A percentile compares a stretch with the other conserved stretches of the same genome.
These are phyloP conservation scores for Lomentospora prolificans DNA, from an alignment of 2,329 filamentous ascomycete genomes.

Conservation along the genomic window DNA sequence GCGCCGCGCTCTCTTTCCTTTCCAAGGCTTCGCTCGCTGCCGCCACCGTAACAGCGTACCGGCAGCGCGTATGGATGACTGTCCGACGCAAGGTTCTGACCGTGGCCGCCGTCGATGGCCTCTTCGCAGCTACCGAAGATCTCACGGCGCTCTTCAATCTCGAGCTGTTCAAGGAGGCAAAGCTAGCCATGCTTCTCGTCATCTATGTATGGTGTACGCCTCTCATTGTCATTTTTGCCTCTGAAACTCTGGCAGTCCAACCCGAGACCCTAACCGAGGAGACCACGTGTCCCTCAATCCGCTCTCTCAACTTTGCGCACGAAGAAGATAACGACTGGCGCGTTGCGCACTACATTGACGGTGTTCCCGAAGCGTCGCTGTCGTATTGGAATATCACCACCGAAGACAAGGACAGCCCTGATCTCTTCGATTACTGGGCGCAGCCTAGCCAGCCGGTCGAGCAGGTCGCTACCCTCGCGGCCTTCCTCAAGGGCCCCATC, in stretches of 20 bases:
- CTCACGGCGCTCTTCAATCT: constrained; percentile 19
- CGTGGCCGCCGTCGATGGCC: constrained; percentile 16
- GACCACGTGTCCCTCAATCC: constrained; percentile 19
- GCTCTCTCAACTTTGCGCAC: constrained; percentile 22
- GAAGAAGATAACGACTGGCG: constrained; percentile 26
- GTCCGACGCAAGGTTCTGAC: constrained; percentile 14
- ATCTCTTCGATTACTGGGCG: constrained; percentile 24
- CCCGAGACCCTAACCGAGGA: constrained; percentile 13
- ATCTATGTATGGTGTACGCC: constrained; percentile 27
- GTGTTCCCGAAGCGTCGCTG: constrained; percentile 19
- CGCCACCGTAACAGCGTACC: constrained; percentile 19
- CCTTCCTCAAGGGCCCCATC: constrained; percentile 17
- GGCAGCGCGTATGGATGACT: constrained; percentile 16
- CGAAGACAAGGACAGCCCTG: constrained; percentile 10
- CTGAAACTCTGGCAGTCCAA: constrained; percentile 25
- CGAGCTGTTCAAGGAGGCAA: constrained; percentile 21
- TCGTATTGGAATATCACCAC: constrained; percentile 22
- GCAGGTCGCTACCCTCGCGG: constrained; percentile 18
- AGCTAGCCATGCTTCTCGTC: constrained; percentile 23
- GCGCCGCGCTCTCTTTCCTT: constrained; percentile 24
- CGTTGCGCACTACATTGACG: constrained; percentile 18
- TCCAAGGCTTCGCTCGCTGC: constrained; percentile 25
- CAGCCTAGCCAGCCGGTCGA: constrained; percentile 16
- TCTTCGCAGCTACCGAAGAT: constrained; percentile 24
- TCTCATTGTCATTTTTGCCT: constrained; percentile 27